Base-by-base conservation (phyloP, 2,329 filamentous ascomycete genomes). In the Trichoderma sp. region DNA sequence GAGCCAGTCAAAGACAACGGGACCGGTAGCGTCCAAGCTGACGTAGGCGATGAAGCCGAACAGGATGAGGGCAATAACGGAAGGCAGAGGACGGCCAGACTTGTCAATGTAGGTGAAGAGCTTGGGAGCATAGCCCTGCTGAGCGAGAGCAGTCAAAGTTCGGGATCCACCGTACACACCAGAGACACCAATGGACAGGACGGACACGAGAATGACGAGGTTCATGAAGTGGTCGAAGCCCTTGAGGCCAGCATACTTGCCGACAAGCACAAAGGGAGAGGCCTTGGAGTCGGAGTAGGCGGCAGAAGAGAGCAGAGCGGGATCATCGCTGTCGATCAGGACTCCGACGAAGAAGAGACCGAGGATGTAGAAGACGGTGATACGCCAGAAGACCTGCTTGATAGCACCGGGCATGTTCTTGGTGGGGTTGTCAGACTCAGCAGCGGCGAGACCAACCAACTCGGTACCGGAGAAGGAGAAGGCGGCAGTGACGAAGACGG, bases 381-480 rank as follows among this genome's bases (percentile, higher is more conserved):
- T 84, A 78, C 83, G 82, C 83, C 83, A 84, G 76, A 84, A 85
- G 32, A 84, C 91, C 80, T 94, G 92, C 83, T 93, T 94, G 78
- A 93, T 88, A 11, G 93, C 93, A 30, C 88, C 90, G 1, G 93
- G 93, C 1, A 95, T 85, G 1, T 90, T 88, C 78, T 92, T 90
- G 74, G 88, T 85, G 2, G 90, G 90, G 77, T 92, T 91, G 17
- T 80, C 81, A 0, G 90, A 88, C 80, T 92, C 90, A 50, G 90
- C 90, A 13, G 90, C 90, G 6, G 89, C 89, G 20, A 92, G 85
- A 77, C 90, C 90, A 66, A 91, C 89, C 7, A 91, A 82, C 78
- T 92, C 90, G 1, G 89, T 91, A 15, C 90, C 90, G 15, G 88
- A 86, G 77, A 91, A 92, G 71, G 90, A 82, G 75, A 92, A 92